These are phyloP conservation scores for Annona cherimola DNA, from an alignment of 164 flowering plant genomes.

Conservation along the genomic window DNA sequence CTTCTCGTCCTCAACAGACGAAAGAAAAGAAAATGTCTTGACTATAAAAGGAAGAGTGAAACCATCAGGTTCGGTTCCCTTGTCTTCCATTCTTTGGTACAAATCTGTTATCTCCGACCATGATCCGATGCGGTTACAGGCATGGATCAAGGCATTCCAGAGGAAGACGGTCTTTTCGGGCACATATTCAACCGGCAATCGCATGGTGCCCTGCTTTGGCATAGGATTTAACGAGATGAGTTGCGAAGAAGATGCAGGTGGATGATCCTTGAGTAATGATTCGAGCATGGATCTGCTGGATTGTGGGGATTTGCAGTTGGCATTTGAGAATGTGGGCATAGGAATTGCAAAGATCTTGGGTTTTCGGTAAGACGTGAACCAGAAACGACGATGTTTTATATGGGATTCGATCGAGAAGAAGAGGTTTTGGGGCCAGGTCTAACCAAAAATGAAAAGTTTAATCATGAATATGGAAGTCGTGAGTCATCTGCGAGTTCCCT, in stretches of 20 bases:
- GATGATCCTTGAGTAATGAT: conserved; percentile 16
- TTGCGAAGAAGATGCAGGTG: conserved; percentile 15
- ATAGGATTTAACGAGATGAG: conserved; percentile 34
- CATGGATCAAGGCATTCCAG: conserved; percentile 25
- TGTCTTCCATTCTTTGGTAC: conserved; percentile 21
- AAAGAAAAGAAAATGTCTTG: conserved; percentile 21
- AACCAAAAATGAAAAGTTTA: no score
- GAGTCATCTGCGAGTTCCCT: no score
- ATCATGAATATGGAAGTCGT: no score
- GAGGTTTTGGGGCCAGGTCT: no score
- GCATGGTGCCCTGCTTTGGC: conserved; percentile 18
- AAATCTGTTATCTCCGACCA: conserved; percentile 20
- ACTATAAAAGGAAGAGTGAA: conserved; percentile 30
- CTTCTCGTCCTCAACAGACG: conserved; percentile 15
- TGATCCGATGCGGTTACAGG: conserved; percentile 11
- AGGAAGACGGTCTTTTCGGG: conserved; percentile 18
- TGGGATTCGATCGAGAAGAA: background rate
- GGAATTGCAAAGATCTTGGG: conserved; percentile 5
- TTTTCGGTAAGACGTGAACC: background rate
- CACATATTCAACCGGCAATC: conserved; percentile 13
- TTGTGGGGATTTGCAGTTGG: conserved; percentile 6
- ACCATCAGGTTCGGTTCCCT: conserved; percentile 18
- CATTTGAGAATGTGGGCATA: conserved; percentile 16
- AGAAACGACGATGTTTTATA: background rate
- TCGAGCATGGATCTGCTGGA: conserved; percentile 23